Conservation (phyloP, 1,284 basidiomycete species). For the Tylopilus sp. region DNA sequence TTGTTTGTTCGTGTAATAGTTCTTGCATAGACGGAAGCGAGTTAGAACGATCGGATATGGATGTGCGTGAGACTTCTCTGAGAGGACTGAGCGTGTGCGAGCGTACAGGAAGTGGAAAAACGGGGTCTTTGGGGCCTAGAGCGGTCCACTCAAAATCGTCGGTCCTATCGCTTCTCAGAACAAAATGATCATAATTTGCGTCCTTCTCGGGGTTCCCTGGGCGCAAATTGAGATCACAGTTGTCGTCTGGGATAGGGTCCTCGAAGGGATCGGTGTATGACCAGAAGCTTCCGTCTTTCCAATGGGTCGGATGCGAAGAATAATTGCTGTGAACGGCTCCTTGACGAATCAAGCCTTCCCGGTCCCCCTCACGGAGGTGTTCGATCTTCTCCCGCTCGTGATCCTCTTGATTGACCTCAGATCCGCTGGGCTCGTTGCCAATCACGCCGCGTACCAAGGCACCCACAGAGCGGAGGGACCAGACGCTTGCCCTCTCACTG, state of each 20-base stretch:
- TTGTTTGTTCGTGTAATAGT: constrained; percentile 20
- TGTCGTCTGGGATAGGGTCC: constrained; percentile 21
- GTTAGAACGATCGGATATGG: constrained; percentile 24
- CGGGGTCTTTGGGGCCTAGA: constrained; percentile 26
- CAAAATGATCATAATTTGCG: constrained; percentile 28
- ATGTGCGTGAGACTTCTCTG: constrained; percentile 25
- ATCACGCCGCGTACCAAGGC: constrained; percentile 35
- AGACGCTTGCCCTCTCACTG: constrained; percentile 39
- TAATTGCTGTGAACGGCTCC: constrained; percentile 12
- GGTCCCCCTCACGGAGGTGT: constrained; percentile 12
- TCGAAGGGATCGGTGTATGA: constrained; percentile 31
- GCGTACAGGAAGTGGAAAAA: constrained; percentile 27
- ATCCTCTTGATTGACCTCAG: constrained; percentile 33
- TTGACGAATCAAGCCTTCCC: constrained; percentile 23
- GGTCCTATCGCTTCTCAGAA: constrained; percentile 37
- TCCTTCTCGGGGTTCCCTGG: constrained; percentile 18
- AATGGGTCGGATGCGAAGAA: constrained; percentile 9
- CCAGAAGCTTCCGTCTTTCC: constrained; percentile 17
- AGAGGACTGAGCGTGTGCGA: constrained; percentile 29
- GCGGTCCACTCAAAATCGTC: constrained; percentile 28
- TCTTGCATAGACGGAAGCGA: constrained; percentile 28
- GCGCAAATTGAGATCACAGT: constrained; percentile 19
- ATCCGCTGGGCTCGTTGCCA: constrained; percentile 34
- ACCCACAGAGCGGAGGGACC: constrained; percentile 55
- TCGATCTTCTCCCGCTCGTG: constrained; percentile 43